phyloP scores from a whole-genome alignment of 106 monocot species.

The Dendrobium huoshanense region DNA sequence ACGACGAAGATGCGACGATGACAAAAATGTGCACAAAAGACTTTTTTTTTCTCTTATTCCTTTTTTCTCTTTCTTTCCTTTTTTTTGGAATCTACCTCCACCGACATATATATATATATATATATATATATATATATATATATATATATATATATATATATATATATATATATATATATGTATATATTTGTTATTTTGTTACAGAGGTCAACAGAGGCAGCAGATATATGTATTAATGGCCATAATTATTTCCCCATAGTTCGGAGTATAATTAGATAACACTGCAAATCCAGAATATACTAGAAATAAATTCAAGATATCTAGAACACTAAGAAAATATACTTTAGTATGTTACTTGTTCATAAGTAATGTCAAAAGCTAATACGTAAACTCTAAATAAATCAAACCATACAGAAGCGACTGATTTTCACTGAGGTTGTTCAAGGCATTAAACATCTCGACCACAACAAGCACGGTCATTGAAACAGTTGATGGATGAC shows the following conservation, averaged over 20 bases:
- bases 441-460: slow-evolving; percentile 99
- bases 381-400: background rate
- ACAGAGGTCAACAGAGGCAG: too few relatives aligned
- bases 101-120: too few relatives aligned
- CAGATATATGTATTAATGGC: background rate
- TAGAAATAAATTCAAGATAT: background rate
- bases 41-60: too few relatives aligned
- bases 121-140: too few relatives aligned
- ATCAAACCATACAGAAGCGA: slow-evolving; percentile 71
- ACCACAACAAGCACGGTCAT: slow-evolving; percentile 99
- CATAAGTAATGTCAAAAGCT: background rate
- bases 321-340: background rate
- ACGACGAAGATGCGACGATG: too few relatives aligned
- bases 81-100: too few relatives aligned
- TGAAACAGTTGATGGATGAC: slow-evolving; percentile 93
- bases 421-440: slow-evolving; percentile 99
- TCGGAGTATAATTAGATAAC: background rate
- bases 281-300: background rate
- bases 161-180: too few relatives aligned
- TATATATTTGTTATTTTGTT: too few relatives aligned
- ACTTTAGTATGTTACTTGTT: background rate
- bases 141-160: too few relatives aligned
- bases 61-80: too few relatives aligned
- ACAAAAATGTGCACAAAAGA: too few relatives aligned
- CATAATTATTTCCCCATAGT: background rate